phyloP scores from a whole-genome alignment of 805 yeast species.

The Barnettozyma vustinii region DNA sequence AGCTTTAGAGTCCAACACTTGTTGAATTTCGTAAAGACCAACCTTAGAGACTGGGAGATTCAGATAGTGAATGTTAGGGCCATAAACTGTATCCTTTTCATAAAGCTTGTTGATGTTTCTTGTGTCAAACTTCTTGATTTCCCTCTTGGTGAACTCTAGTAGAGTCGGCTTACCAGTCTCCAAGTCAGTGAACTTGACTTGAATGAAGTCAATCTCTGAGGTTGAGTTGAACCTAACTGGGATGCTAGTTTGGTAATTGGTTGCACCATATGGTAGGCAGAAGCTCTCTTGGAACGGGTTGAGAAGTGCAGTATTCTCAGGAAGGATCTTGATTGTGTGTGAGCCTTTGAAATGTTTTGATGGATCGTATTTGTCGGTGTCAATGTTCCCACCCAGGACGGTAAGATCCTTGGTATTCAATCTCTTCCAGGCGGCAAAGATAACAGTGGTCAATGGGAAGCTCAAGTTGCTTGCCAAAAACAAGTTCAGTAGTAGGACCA shows the following conservation, averaged over 20 bases:
- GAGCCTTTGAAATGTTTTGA: conserved; percentile 70
- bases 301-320: conserved; percentile 82
- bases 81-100: conserved; percentile 22
- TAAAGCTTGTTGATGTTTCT: conserved; percentile 18
- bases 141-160: conserved; percentile 51
- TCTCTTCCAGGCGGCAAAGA: conserved; percentile 40
- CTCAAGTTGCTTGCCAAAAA: conserved; percentile 47
- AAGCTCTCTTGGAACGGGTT: conserved; percentile 66
- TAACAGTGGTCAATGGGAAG: conserved; percentile 38
- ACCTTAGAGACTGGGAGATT: conserved; percentile 61
- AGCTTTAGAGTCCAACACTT: conserved; percentile 63
- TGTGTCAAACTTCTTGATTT: conserved; percentile 38
- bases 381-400: conserved; percentile 43
- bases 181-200: conserved; percentile 56
- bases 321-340: conserved; percentile 79
- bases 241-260: conserved; percentile 34
- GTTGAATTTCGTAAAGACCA: conserved; percentile 70
- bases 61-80: conserved; percentile 44
- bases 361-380: conserved; percentile 23
- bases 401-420: conserved; percentile 43
- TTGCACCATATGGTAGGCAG: conserved; percentile 46
- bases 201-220: conserved; percentile 60
- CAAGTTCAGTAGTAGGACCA: conserved; percentile 46
- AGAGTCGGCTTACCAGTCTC: conserved; percentile 40
- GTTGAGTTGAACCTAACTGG: conserved; percentile 84